A percentile compares a stretch with the other conserved stretches of the same genome.
Evolutionary conservation across 2,329 filamentous ascomycete genomes (phyloP).

Genomic region (Sarocladium kiliense): DNA sequence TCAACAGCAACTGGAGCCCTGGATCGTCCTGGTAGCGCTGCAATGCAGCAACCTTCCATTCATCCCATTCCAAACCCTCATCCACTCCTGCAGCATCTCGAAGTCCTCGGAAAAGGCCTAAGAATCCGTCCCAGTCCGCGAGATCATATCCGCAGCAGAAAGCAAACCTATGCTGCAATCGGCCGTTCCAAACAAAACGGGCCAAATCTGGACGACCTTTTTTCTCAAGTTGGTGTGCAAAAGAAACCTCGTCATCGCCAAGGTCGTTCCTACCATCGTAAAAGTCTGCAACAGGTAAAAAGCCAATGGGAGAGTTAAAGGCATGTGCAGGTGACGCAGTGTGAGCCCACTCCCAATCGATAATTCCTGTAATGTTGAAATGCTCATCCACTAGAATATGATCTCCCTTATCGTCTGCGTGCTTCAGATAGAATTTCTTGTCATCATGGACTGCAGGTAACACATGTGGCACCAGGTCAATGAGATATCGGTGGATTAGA

Average conservation of each 20-base stretch:
- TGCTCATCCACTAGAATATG: slow-evolving; percentile 41
- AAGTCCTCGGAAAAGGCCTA: slow-evolving; percentile 34
- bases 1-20: too few species aligned
- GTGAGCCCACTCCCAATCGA: slow-evolving; percentile 37
- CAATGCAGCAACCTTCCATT: slow-evolving; percentile 30
- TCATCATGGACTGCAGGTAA: slow-evolving; percentile 17
- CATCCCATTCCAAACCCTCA: slow-evolving; percentile 28
- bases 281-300: slow-evolving; percentile 35
- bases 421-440: slow-evolving; percentile 43
- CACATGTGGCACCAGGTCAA: slow-evolving; percentile 26
- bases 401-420: slow-evolving; percentile 39
- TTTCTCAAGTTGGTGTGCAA: slow-evolving; percentile 24
- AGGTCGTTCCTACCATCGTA: slow-evolving; percentile 30
- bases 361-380: slow-evolving; percentile 41
- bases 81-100: slow-evolving; percentile 27
- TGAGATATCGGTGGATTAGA: slow-evolving; percentile 36
- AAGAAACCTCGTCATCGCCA: slow-evolving; percentile 31
- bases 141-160: slow-evolving; percentile 39
- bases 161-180: slow-evolving; percentile 31
- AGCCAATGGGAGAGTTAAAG: slow-evolving; percentile 35
- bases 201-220: slow-evolving; percentile 31
- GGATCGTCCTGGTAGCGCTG: slow-evolving; percentile 27
- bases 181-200: slow-evolving; percentile 28
- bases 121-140: slow-evolving; percentile 35
- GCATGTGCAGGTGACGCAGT: slow-evolving; percentile 29